Evolutionary conservation across 2,329 filamentous ascomycete species (phyloP), one percentile per base, ranked within the genome.

Genomic region (Aspergillus pseudotamarii): DNA sequence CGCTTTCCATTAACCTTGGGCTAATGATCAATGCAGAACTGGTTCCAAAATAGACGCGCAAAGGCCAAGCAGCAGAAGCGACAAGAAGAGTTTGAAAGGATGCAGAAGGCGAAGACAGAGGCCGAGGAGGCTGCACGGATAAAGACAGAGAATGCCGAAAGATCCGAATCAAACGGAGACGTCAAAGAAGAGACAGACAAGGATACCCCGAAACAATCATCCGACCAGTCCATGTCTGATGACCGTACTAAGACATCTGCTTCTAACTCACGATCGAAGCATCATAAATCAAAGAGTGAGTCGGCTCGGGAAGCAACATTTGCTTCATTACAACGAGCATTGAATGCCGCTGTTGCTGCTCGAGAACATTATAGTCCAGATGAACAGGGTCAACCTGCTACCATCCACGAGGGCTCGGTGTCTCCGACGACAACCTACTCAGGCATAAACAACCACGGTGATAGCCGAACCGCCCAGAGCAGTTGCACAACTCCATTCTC

Each of bases 31-130:
- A 21, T 63, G 48, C 64, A 84, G 82, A 84, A 84, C 65, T 84
- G 82, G 82, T 84, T 83, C 69, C 82, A 84, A 66, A 84, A 84
- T 66, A 78, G 82, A 64, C 79, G 82, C 54, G 82, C 82, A 61
- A 84, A 84, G 68, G 82, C 82, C 57, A 84, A 83, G 68, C 81
- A 84, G 66, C 81, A 84, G 69, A 82, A 78, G 66, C 75, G 80
- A 61, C 81, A 82, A 66, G 80, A 81, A 68, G 81, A 83, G 69
- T 83, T 79, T 60, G 80, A 83, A 69, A 77, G 76, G 61, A 78
- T 79, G 73, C 80, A 81, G 64, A 77, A 78, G 61, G 72, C 72
- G 55, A 75, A 78, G 64, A 64, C 70, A 4, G 76, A 79, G 57
- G 72, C 75, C 21, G 75, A 78, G 63, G 75, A 76, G 55, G 72